Evolutionary conservation across 2,329 filamentous ascomycete genomes (phyloP).

Genomic region (Sclerotinia sclerotiorum): DNA sequence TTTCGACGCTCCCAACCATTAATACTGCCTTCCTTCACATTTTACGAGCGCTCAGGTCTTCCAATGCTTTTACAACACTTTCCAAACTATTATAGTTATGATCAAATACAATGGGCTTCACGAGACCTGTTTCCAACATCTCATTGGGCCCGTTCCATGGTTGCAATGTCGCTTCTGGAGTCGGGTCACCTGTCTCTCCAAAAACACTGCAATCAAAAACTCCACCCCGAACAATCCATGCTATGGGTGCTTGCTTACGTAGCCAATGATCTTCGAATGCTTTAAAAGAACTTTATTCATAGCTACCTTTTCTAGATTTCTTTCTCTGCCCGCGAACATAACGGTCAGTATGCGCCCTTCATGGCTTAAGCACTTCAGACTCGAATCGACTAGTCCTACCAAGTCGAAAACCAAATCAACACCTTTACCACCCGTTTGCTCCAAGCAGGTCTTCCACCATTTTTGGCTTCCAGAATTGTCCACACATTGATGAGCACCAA

Average conservation of each 20-base stretch:
- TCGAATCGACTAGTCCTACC: constrained; percentile 56
- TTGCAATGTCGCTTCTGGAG: constrained; percentile 48
- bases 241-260: constrained; percentile 45
- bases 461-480: constrained; percentile 42
- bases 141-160: constrained; percentile 53
- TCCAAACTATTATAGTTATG: constrained; percentile 51
- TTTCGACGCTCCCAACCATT: constrained; percentile 39
- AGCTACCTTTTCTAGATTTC: constrained; percentile 53
- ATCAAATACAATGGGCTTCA: constrained; percentile 53
- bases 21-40: constrained; percentile 58
- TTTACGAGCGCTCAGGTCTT: constrained; percentile 51
- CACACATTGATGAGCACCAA: constrained; percentile 47
- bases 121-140: constrained; percentile 48
- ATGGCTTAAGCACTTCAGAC: constrained; percentile 54
- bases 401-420: constrained; percentile 60
- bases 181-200: constrained; percentile 54
- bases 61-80: constrained; percentile 50
- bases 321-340: constrained; percentile 56
- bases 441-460: constrained; percentile 55
- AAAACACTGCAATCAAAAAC: constrained; percentile 48
- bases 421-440: constrained; percentile 49
- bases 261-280: constrained; percentile 53
- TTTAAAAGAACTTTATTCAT: constrained; percentile 57
- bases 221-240: not conserved
- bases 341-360: constrained; percentile 55